These are phyloP conservation scores for Botryotinia narcissicola DNA, from an alignment of 2,329 filamentous ascomycete species.

Conservation along the genomic window DNA sequence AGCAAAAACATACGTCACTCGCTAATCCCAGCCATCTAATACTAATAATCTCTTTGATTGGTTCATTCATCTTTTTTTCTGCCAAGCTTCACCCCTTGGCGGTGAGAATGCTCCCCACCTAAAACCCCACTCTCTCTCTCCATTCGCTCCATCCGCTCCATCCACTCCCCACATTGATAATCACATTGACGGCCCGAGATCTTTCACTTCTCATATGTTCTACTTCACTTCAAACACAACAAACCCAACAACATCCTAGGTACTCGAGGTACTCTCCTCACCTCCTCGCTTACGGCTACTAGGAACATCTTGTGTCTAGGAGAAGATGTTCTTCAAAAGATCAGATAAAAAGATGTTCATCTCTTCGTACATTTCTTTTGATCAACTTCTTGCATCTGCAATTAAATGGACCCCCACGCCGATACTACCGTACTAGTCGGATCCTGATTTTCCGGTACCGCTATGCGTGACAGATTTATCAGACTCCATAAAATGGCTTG, in stretches of 20 bases:
- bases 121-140: background rate
- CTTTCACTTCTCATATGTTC: background rate
- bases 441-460: background rate
- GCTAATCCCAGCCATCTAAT: background rate
- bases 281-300: background rate
- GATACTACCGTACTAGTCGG: background rate
- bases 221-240: background rate
- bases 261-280: background rate
- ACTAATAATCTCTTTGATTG: background rate
- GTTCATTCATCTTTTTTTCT: background rate
- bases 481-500: background rate
- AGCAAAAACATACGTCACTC: constrained; percentile 4
- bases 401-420: background rate
- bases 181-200: background rate
- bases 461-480: background rate
- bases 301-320: background rate
- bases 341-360: background rate
- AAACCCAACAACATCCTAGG: background rate
- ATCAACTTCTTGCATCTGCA: background rate
- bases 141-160: background rate
- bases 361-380: background rate
- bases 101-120: background rate
- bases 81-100: constrained; percentile 1
- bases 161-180: background rate
- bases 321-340: background rate